phyloP scores from a whole-genome alignment of 495 filamentous ascomycete genomes.

The Penicillium canariense region DNA sequence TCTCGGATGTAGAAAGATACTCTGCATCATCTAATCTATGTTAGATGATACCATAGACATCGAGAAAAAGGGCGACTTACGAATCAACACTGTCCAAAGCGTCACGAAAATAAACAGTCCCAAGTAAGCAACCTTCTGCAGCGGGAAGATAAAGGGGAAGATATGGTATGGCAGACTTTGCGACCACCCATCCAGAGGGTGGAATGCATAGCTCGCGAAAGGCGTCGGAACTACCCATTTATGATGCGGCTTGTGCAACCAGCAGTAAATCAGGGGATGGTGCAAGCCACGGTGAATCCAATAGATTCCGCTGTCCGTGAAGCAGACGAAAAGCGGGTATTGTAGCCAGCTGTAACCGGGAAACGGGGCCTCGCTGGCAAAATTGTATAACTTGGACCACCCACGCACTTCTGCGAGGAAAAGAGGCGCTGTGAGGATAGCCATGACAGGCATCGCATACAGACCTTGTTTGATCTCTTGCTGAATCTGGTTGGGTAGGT shows the following conservation, averaged over 20 bases:
- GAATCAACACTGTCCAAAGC: conserved; percentile 94
- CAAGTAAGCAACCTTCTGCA: conserved; percentile 86
- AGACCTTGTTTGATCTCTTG: conserved; percentile 78
- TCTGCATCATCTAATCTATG: conserved; percentile 71
- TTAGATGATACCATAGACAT: background rate
- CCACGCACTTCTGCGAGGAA: conserved; percentile 82
- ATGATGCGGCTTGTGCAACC: conserved; percentile 92
- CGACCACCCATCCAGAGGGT: conserved; percentile 85
- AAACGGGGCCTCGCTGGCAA: conserved; percentile 63
- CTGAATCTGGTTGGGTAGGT: conserved; percentile 82
- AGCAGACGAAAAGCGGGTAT: conserved; percentile 84
- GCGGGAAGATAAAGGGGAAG: conserved; percentile 85
- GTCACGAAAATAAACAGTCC: conserved; percentile 86
- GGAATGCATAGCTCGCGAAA: conserved; percentile 87
- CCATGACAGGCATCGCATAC: conserved; percentile 70
- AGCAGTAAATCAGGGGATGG: conserved; percentile 75
- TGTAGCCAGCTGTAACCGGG: conserved; percentile 73
- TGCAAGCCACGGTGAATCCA: conserved; percentile 88
- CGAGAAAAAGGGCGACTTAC: conserved; percentile 20
- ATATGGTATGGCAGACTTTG: conserved; percentile 93
- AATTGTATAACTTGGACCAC: conserved; percentile 82
- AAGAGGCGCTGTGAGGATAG: conserved; percentile 71
- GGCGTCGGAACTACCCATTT: conserved; percentile 98
- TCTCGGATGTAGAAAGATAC: conserved; percentile 73
- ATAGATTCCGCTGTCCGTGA: conserved; percentile 91